Conservation (phyloP, 306 rosid genomes). For the Rosa chinensis region DNA sequence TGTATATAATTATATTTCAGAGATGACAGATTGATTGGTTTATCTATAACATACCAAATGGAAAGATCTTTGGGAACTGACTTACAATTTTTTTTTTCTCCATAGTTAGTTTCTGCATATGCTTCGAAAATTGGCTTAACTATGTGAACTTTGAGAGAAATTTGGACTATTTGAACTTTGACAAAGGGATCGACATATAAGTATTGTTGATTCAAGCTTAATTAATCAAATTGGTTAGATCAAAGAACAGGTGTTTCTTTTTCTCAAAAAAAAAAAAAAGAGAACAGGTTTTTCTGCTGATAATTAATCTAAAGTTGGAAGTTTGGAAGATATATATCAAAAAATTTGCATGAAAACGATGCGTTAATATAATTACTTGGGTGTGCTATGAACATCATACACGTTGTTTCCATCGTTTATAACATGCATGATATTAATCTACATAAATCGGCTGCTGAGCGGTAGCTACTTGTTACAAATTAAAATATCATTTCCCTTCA, state of each 20-base stretch:
- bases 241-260: neutral
- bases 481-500: neutral
- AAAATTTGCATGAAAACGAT: conserved; percentile 14
- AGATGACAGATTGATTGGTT: neutral
- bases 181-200: neutral
- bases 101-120: neutral
- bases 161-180: neutral
- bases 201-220: neutral
- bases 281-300: neutral
- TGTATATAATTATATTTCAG: neutral
- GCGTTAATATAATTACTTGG: neutral
- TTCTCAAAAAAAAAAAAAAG: neutral
- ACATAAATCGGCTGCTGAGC: neutral
- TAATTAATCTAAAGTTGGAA: neutral
- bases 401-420: conserved; percentile 9
- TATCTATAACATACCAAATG: neutral
- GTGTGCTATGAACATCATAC: neutral
- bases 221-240: neutral
- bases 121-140: neutral
- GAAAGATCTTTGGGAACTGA: neutral
- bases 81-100: neutral
- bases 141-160: neutral
- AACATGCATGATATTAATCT: neutral
- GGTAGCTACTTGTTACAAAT: neutral
- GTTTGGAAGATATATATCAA: neutral